Conservation (phyloP, 2,329 filamentous ascomycete species). For the Talaromyces amestolkiae region DNA sequence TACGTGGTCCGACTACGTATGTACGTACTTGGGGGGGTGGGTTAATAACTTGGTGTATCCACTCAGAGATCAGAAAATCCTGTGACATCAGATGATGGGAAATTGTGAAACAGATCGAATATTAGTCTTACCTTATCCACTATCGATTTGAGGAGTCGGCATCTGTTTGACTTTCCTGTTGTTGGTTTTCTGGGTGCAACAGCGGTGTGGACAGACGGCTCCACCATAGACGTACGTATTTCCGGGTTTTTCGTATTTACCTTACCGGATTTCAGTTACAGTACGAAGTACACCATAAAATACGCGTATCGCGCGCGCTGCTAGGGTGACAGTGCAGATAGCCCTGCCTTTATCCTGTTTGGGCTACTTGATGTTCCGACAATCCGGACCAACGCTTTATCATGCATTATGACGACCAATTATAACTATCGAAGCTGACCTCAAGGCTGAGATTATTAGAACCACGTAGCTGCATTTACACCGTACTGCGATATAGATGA, state of each 20-base stretch:
- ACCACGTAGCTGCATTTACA: background rate
- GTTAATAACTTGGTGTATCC: background rate
- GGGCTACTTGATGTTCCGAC: constrained; percentile 2
- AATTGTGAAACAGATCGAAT: constrained; percentile 4
- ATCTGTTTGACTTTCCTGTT: background rate
- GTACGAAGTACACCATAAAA: background rate
- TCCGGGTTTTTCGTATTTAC: background rate
- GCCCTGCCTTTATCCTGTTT: constrained; percentile 7
- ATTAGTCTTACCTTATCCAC: background rate
- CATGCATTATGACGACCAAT: constrained; percentile 8
- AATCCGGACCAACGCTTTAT: constrained; percentile 11
- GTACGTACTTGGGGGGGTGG: background rate
- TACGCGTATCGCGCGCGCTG: background rate
- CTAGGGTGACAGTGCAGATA: background rate
- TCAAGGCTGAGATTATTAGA: background rate
- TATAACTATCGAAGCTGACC: background rate
- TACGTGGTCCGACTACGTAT: background rate
- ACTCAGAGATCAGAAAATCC: background rate
- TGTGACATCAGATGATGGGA: constrained; percentile 6
- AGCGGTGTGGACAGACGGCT: constrained; percentile 6
- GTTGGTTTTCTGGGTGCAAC: background rate
- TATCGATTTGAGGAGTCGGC: background rate
- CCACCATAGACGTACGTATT: background rate
- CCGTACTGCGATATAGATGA: background rate
- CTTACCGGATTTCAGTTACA: background rate